Base-by-base conservation (phyloP, 352 stramenopile genomes). In the Phytopythium delawarense region DNA sequence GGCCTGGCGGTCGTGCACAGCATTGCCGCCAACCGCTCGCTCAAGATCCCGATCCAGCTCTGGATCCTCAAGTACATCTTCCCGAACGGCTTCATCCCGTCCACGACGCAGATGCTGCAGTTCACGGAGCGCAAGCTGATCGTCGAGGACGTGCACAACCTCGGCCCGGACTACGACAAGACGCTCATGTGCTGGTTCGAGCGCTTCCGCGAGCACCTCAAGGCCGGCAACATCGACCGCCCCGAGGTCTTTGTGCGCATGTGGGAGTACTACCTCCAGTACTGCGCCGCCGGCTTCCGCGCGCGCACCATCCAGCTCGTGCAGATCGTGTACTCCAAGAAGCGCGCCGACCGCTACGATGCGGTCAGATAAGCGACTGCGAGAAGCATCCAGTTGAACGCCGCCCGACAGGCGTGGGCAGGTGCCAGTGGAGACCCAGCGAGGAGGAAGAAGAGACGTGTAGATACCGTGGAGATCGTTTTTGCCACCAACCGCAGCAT, bases 41-140 rank as follows among this genome's bases (percentile, higher is more conserved):
- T 89, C 61, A 88, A 94, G 78, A 86, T 88, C 44, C 78, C 81
- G 34, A 84, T 79, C 66, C 87, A 91, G 74, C 76, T 87, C 66
- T 96, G 89, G 81, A 91, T 96, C 64, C 81, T 94, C 63, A 94
- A 92, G 74, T 96, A 94, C 80, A 96, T 96, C 72, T 96, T 96
- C 71, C 88, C 88, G 25, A 94, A 94, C 58, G 88, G 88, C 61
- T 92, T 94, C 72, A 49, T 95, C 60, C 86, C 87, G 57, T 95
- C 81, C 50, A 67, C 89, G 21, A 74, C 79, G 59, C 81, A 93
- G 66, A 85, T 91, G 75, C 64, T 91, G 42, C 63, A 66, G n/a
- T 89, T 89, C 61, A 72, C 85, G 18, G 85, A 94, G 70, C 80
- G 82, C 74, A 92, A 90, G 72, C 63, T 94, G 46, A 64, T 92